Conservation (phyloP, 1,139 yeast genomes). For the Scheffersomyces illinoinensis region DNA sequence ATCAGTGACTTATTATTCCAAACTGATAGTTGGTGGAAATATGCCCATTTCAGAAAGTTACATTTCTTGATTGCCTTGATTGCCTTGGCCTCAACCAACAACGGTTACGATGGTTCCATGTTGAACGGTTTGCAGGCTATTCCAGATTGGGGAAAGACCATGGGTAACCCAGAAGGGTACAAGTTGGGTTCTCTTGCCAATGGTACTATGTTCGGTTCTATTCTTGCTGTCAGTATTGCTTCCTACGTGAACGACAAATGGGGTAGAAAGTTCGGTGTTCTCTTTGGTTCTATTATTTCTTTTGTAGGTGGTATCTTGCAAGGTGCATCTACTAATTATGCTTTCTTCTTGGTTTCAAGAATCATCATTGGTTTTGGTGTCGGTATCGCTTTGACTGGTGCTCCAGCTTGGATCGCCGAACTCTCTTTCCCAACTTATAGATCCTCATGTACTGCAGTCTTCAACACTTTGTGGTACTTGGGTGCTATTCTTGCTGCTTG, state of each 20-base stretch:
- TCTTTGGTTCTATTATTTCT: constrained; percentile 11
- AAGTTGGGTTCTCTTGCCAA: constrained; percentile 21
- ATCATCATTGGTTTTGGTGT: constrained; percentile 45
- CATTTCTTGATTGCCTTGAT: constrained; percentile 15
- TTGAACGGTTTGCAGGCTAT: constrained; percentile 23
- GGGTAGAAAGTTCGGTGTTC: constrained; percentile 40
- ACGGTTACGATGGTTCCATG: constrained; percentile 23
- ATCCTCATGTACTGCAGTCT: constrained; percentile 44
- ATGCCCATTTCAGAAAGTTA: constrained; percentile 7
- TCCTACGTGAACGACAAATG: constrained; percentile 38
- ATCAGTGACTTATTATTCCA: constrained; percentile 5
- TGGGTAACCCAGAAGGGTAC: constrained; percentile 19
- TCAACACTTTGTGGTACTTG: constrained; percentile 43
- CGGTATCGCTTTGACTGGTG: constrained; percentile 34
- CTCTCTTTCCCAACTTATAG: constrained; percentile 51
- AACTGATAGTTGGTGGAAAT: constrained; percentile 11
- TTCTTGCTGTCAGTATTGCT: constrained; percentile 27
- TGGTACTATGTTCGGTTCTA: constrained; percentile 23
- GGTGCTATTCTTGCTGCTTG: constrained; percentile 60
- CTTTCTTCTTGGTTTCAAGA: constrained; percentile 38
- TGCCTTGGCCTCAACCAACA: constrained; percentile 21
- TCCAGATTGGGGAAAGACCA: constrained; percentile 14
- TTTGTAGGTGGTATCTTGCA: constrained; percentile 31
- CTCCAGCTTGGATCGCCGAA: constrained; percentile 44
- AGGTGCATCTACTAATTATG: constrained; percentile 36